phyloP scores from a whole-genome alignment of 177 flowering plant genomes.

The Telopea speciosissima region DNA sequence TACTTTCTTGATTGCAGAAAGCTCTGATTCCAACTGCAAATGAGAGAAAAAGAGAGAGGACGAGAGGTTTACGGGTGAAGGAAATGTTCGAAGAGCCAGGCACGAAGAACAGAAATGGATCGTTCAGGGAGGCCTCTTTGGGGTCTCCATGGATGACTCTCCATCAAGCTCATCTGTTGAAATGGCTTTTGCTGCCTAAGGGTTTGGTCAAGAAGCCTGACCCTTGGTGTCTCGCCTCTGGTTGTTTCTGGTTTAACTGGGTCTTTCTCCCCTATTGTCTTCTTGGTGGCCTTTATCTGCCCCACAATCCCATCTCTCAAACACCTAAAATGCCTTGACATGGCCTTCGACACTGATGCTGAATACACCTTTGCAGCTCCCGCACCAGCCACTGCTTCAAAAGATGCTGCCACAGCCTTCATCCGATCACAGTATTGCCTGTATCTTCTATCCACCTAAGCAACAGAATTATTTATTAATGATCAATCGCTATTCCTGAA shows the following conservation, averaged over 20 bases:
- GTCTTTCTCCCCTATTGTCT: conserved; percentile 80
- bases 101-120: conserved; percentile 89
- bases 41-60: too few species aligned
- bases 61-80: conserved; percentile 99
- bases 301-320: conserved; percentile 73
- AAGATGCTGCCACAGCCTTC: conserved; percentile 70
- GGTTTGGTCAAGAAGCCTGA: conserved; percentile 71
- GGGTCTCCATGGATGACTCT: conserved; percentile 90
- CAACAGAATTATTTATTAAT: too few species aligned
- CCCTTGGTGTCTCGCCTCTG: conserved; percentile 74
- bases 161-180: conserved; percentile 81
- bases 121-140: conserved; percentile 94
- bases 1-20: too few species aligned
- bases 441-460: conserved; percentile 88
- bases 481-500: too few species aligned
- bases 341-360: conserved; percentile 68
- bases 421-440: conserved; percentile 85
- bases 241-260: conserved; percentile 54
- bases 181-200: conserved; percentile 71
- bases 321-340: conserved; percentile 90
- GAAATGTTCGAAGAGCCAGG: conserved; percentile 98
- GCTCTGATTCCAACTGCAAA: too few species aligned
- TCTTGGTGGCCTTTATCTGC: conserved; percentile 64
- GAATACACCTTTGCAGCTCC: conserved; percentile 73
- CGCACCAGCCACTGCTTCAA: conserved; percentile 71